Conservation (phyloP, 2,329 filamentous ascomycete species). For the Aspergillus phoenicis region DNA sequence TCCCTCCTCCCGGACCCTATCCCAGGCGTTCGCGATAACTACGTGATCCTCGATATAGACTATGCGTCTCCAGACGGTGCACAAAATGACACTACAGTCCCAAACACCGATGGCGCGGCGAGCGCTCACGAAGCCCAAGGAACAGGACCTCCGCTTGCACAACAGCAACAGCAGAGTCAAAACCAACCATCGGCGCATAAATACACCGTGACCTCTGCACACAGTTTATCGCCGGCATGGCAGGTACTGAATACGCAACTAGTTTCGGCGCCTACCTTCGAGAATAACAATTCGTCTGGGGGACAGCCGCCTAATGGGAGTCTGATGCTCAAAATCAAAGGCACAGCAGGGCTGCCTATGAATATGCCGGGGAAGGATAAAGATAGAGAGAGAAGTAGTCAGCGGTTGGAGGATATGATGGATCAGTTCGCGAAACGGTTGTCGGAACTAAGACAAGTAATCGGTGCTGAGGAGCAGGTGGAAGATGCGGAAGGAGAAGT, state of each 20-base stretch:
- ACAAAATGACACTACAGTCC: constrained; percentile 18
- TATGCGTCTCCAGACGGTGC: constrained; percentile 18
- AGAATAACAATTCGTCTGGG: constrained; percentile 56
- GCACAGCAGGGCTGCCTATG: constrained; percentile 38
- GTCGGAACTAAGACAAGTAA: constrained; percentile 46
- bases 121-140: constrained; percentile 22
- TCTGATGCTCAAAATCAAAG: constrained; percentile 50
- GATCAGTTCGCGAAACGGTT: constrained; percentile 50
- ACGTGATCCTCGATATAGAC: constrained; percentile 59
- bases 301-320: constrained; percentile 49
- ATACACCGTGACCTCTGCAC: constrained; percentile 64
- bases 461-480: constrained; percentile 36
- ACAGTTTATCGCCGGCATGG: constrained; percentile 75
- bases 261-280: constrained; percentile 64
- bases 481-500: not conserved
- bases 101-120: constrained; percentile 9
- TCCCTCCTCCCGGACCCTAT: constrained; percentile 50
- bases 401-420: constrained; percentile 50
- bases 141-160: constrained; percentile 19
- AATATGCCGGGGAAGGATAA: constrained; percentile 25
- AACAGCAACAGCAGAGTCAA: constrained; percentile 12
- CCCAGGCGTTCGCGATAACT: constrained; percentile 56
- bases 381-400: constrained; percentile 27
- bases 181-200: constrained; percentile 36
- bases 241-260: constrained; percentile 61